Base-by-base conservation (phyloP, 2,329 filamentous ascomycete genomes). In the Ceratocystis colombiana region DNA sequence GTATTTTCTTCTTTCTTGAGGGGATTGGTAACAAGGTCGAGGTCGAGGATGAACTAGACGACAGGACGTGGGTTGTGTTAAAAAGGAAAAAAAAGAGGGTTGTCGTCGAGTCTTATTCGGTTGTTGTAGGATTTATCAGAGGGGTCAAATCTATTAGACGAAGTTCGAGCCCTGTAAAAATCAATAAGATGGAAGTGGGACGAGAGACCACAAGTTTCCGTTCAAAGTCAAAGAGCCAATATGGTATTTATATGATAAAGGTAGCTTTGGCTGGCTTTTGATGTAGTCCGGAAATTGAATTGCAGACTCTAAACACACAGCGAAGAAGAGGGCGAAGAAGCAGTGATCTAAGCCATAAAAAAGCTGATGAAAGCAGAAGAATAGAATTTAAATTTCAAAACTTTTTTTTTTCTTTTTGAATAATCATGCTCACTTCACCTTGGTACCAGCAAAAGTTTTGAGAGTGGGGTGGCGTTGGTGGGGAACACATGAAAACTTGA, bases 1-100 rank as follows among this genome's bases (percentile, higher is more conserved):
- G 10, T 41, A 5, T 75, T 84, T 78, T 41, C 3, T 41, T 41
- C 37, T 41, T 15, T 15, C 3, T 41, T 41, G 37, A 5, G 37
- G 37, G 37, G 70, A 57, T 65, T 45, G 45, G 59, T 70, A 71
- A 70, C 69, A 65, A 65, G 64, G 61, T 59, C 55, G 55, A 59
- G 55, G 55, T 65, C 10, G 37, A 41, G 37, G 57, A 33, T 30
- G 55, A 37, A 30, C 25, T 65, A 48, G 50, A 67, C 65, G 62
- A 65, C 64, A 65, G 55, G n/a, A 66, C 67, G 67, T 66, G 65
- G 67, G 68, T 66, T 63, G 55, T 66, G 66, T 62, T 41, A 12
- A 8, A 41, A 5, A 66, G 69, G 69, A 66, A 62, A 63, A 63
- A 68, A 63, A 59, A 57, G 28, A 41, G 37, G 64, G 61, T 37